Base-by-base conservation (phyloP, 2,329 filamentous ascomycete species). In the Zasmidium angulare region DNA sequence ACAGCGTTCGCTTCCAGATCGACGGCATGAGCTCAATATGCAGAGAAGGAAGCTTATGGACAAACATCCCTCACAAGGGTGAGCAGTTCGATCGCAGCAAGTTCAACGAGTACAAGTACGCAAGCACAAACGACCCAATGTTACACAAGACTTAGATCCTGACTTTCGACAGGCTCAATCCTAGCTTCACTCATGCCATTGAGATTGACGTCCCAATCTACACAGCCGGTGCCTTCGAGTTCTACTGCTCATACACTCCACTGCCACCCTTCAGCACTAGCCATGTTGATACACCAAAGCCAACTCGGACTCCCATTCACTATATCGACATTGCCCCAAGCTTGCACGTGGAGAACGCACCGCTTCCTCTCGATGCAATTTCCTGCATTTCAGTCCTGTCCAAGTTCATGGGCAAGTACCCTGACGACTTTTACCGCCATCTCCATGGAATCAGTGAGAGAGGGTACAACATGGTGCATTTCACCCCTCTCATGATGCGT, bases 401-500 rank as follows among this genome's bases (percentile, higher is more conserved):
- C 72, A 99, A 99, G 77, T 97, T 97, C 78, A 96, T 99, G 91
- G 95, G 95, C 63, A 87, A 88, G 71, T 96, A 95, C 72, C 91
- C 93, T 0, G 82, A 82, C 17, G 90, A 96, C 70, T 99, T 93
- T 93, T 86, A 97, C 72, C 89, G 86, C 53, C 93, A 98, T 74
- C 79, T 99, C 58, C 83, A 84, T 58, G 93, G 95, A 24, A 96
- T 99, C 73, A 90, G 90, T 73, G 86, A 90, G 69, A 85, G 95
- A 62, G 93, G 93, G 49, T 99, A 99, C 82, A 99, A 99, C 78
- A 97, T 98, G 92, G 87, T 99, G 61, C 95, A 99, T 76, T 99
- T 99, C 75, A 97, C 95, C 1, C 95, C 95, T 10, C 81, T 99
- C 66, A 95, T 96, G 82, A 83, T 89, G 59, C 87, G 95, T 60